These are phyloP conservation scores for Mycena rebaudengoi DNA, from an alignment of 768 basidiomycete species.

Conservation along the genomic window DNA sequence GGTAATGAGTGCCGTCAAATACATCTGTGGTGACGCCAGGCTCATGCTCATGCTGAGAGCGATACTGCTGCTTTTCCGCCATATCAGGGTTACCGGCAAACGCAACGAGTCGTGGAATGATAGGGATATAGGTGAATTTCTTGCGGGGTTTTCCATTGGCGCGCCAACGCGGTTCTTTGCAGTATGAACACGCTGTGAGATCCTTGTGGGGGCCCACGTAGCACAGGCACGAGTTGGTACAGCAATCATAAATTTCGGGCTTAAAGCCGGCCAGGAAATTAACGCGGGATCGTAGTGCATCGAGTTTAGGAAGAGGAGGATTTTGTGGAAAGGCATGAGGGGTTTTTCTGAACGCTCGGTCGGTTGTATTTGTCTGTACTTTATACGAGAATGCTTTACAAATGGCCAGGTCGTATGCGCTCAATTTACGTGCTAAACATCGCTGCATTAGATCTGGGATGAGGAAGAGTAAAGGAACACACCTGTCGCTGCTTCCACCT, in stretches of 20 bases:
- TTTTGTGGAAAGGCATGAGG: constrained; percentile 21
- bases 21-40: no score
- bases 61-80: no score
- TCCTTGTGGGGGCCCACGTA: constrained; percentile 32
- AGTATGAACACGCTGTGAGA: constrained; percentile 39
- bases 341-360: constrained; percentile 10
- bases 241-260: constrained; percentile 28
- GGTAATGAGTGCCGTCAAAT: no score
- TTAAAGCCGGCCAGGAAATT: constrained; percentile 38
- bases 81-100: no score
- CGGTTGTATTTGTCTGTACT: constrained; percentile 23
- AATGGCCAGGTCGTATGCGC: constrained; percentile 25
- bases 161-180: constrained; percentile 26
- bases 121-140: constrained; percentile 46
- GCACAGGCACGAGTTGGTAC: constrained; percentile 36
- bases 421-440: constrained; percentile 24
- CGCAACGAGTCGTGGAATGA: constrained; percentile 35
- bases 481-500: no score
- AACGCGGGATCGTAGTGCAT: no score
- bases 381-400: constrained; percentile 29
- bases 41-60: no score
- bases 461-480: no score
- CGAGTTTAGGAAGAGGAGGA: constrained; percentile 27
- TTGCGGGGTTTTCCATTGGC: constrained; percentile 29
- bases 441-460: no score